Conservation (phyloP, 1,284 basidiomycete species). For the Cystobasidium pallidum region DNA sequence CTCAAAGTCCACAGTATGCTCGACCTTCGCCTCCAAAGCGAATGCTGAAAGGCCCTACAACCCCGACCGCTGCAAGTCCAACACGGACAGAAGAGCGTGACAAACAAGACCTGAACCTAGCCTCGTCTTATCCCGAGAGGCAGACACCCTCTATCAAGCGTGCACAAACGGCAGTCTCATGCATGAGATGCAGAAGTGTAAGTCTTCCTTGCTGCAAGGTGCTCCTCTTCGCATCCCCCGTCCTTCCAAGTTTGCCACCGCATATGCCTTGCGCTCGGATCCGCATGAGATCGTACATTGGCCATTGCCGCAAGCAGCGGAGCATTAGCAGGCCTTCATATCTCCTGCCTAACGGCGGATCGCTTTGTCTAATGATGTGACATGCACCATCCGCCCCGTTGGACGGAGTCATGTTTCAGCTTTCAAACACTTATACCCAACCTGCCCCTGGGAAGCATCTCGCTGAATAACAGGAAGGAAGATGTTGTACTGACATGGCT, state of each 20-base stretch:
- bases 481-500: not conserved
- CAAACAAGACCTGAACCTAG: not conserved
- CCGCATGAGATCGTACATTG: too few relatives aligned
- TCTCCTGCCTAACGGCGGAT: too few relatives aligned
- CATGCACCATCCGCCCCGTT: not conserved
- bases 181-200: constrained; percentile 30
- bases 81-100: not conserved
- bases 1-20: not conserved
- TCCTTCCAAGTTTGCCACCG: not conserved
- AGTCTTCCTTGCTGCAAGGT: not conserved
- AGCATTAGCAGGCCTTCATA: too few relatives aligned
- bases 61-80: not conserved
- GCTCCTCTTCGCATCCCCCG: not conserved
- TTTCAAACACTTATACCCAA: too few relatives aligned
- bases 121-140: not conserved
- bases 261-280: too few relatives aligned
- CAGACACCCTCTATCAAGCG: not conserved
- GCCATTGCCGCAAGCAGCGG: too few relatives aligned
- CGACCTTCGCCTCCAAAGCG: not conserved
- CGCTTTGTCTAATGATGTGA: not conserved
- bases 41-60: not conserved
- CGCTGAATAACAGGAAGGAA: not conserved
- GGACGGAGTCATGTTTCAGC: too few relatives aligned
- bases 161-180: constrained; percentile 34
- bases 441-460: too few relatives aligned